Conservation (phyloP, 176 grass and related monocot genomes). For the Cenchrus americanus region DNA sequence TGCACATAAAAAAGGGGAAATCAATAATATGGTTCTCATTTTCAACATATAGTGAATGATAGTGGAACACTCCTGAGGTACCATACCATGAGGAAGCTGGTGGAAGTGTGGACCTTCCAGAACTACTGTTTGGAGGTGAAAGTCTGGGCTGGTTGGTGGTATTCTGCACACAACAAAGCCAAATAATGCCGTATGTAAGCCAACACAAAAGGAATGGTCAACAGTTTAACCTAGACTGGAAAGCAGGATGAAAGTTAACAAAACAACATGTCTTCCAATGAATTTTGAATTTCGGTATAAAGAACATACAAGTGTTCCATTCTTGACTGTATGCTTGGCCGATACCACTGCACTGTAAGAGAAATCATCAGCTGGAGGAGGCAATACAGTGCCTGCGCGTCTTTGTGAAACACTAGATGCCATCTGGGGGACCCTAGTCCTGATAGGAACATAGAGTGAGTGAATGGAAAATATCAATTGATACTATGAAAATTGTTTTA, state of each 20-base stretch:
- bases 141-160: slow-evolving; percentile 62
- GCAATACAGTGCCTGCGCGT: slow-evolving; percentile 75
- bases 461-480: slow-evolving; percentile 21
- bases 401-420: slow-evolving; percentile 73
- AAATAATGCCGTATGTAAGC: slow-evolving; percentile 36
- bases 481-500: slow-evolving; percentile 27
- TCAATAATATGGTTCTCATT: slow-evolving; percentile 40
- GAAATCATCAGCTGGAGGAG: slow-evolving; percentile 81
- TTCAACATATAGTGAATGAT: slow-evolving; percentile 8
- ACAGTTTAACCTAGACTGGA: slow-evolving; percentile 6
- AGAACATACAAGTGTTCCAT: slow-evolving; percentile 64
- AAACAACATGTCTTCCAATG: slow-evolving; percentile 15
- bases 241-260: slow-evolving; percentile 17
- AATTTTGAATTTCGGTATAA: slow-evolving; percentile 18
- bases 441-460: slow-evolving; percentile 44
- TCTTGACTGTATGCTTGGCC: slow-evolving; percentile 66
- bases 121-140: slow-evolving; percentile 72
- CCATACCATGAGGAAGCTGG: slow-evolving; percentile 80
- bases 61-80: slow-evolving; percentile 9
- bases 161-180: slow-evolving; percentile 52
- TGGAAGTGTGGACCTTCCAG: slow-evolving; percentile 77
- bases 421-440: slow-evolving; percentile 96
- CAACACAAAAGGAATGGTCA: slow-evolving; percentile 33
- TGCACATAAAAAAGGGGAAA: slow-evolving; percentile 19
- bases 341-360: slow-evolving; percentile 60